A percentile compares a stretch with the other conserved stretches of the same genome.
These are phyloP conservation scores for Trichophyton mentagrophytes DNA, from an alignment of 2,329 filamentous ascomycete species.

Conservation along the genomic window DNA sequence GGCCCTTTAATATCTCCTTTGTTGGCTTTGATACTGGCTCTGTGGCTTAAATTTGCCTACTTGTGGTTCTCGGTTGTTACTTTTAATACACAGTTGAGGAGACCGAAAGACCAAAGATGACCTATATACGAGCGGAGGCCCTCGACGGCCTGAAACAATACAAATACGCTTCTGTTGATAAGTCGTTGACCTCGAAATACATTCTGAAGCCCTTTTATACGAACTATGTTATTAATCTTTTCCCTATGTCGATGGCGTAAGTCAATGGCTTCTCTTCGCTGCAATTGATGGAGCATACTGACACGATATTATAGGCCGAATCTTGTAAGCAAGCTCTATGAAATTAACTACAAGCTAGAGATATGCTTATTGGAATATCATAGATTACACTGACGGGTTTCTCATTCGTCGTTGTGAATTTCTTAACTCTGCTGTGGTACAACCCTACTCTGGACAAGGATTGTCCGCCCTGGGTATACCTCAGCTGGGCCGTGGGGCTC, in stretches of 20 bases:
- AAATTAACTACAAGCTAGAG: neutral
- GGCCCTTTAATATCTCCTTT: neutral
- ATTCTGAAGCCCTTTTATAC: constrained; percentile 97
- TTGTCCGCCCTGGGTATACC: constrained; percentile 91
- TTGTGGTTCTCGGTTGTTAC: neutral
- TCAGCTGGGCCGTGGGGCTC: constrained; percentile 73
- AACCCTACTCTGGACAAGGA: constrained; percentile 87
- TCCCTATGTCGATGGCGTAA: constrained; percentile 88
- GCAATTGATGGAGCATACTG: neutral
- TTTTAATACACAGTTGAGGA: neutral
- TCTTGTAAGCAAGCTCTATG: constrained; percentile 26
- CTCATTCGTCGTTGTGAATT: constrained; percentile 74
- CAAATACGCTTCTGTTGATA: constrained; percentile 88
- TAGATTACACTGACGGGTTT: constrained; percentile 84
- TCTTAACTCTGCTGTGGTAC: constrained; percentile 89
- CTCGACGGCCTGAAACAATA: constrained; percentile 83
- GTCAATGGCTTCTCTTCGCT: constrained; percentile 21
- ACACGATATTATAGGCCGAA: constrained; percentile 37
- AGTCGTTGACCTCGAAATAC: constrained; percentile 79
- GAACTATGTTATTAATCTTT: constrained; percentile 82
- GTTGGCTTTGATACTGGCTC: too few species aligned
- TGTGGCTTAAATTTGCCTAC: neutral
- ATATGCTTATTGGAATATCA: neutral
- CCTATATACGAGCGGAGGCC: constrained; percentile 86
- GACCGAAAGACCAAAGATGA: constrained; percentile 45